Evolutionary conservation across 805 yeast genomes (phyloP), one percentile per base, ranked within the genome.

Genomic region (Jamesozyma piceae): DNA sequence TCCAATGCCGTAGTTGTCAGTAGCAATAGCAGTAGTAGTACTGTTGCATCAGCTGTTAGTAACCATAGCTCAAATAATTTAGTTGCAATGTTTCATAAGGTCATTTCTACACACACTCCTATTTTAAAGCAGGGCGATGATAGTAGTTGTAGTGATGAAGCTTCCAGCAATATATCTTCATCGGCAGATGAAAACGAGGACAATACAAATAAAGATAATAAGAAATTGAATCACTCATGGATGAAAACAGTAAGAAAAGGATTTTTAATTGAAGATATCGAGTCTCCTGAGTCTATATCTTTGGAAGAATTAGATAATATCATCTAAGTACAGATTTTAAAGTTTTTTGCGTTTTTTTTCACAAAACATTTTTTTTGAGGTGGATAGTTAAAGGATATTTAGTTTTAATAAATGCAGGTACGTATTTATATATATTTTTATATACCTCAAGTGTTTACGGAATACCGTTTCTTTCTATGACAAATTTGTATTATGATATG

Each of bases 231-330:
- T 20, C 20, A 38, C 17, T 26, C 41, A 13, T 84, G 94, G 94
- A 62, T 79, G 43, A 75, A 78, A 57, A 82, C 82, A 30, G 79
- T 83, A 36, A 71, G 86, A 54, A 75, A 81, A 19, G 94, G 94
- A 9, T 84, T 84, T 59, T 68, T 83, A 57, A 73, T 81, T 39
- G 84, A 82, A 57, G 90, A 83, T 47, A 82, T 84, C 51, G 82
- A 77, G 28, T 70, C 82, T 30, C 95, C 95, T 6, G 95, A 84
- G 63, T 82, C 82, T 50, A 71, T 80, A 22, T 77, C 87, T 21
- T 68, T 82, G 54, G 82, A 84, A 37, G 94, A 84, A 49, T 57
- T 77, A 40, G 82, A 77, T 49, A 65, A 68, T 35, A 58, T 76
- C 54, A 35, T 40, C 8, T 40, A 40, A 27, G 14, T n/a, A 29